A percentile compares a stretch with the other conserved stretches of the same genome.
Conservation (phyloP, 176 grass and related monocot genomes). For the Zea luxurians region DNA sequence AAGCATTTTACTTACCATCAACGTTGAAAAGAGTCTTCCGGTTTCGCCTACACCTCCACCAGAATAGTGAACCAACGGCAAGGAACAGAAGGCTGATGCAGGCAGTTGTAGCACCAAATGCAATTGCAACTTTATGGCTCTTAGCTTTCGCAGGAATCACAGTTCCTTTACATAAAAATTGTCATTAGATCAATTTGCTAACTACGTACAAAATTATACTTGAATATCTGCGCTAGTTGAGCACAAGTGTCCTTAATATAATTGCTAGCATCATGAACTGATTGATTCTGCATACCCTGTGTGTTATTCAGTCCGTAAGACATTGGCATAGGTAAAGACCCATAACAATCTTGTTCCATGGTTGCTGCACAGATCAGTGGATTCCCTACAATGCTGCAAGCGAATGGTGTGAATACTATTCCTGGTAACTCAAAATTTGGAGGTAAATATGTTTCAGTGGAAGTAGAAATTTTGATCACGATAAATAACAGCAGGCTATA, state of each 20-base stretch:
- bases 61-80: slow-evolving; percentile 51
- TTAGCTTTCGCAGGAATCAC: slow-evolving; percentile 38
- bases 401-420: neutral
- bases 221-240: neutral
- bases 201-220: slow-evolving; percentile 13
- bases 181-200: slow-evolving; percentile 20
- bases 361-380: slow-evolving; percentile 70
- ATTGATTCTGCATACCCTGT: slow-evolving; percentile 56
- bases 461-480: slow-evolving; percentile 23
- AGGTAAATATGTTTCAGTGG: slow-evolving; percentile 3
- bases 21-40: slow-evolving; percentile 56
- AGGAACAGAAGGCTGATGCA: slow-evolving; percentile 56
- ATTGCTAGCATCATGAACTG: neutral
- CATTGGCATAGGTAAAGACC: slow-evolving; percentile 68
- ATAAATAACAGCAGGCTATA: slow-evolving; percentile 14
- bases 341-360: slow-evolving; percentile 65
- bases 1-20: slow-evolving; percentile 52
- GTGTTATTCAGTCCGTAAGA: slow-evolving; percentile 69
- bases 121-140: slow-evolving; percentile 52
- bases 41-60: slow-evolving; percentile 60
- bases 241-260: neutral
- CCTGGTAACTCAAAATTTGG: slow-evolving; percentile 10
- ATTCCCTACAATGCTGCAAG: slow-evolving; percentile 86
- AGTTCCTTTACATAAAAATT: slow-evolving; percentile 47
- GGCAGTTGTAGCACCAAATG: slow-evolving; percentile 61